Percentiles rank a stretch among this genome's conserved stretches.
These are phyloP conservation scores for Ophiocordyceps australis DNA, from an alignment of 2,329 filamentous ascomycete genomes.

Conservation along the genomic window DNA sequence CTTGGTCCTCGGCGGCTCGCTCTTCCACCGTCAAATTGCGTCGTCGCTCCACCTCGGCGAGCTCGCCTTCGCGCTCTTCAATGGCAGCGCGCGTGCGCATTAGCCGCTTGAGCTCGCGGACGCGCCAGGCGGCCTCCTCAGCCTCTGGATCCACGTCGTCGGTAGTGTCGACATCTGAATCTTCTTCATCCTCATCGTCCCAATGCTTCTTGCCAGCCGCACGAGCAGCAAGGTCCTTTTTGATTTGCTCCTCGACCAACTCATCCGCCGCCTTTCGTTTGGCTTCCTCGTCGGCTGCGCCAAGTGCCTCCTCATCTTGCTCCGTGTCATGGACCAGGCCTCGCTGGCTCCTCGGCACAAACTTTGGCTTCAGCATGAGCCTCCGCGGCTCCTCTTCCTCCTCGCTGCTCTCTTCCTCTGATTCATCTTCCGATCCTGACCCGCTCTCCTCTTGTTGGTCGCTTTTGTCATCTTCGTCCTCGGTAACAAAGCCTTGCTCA, in stretches of 20 bases:
- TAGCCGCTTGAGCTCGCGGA: constrained; percentile 77
- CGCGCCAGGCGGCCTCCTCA: constrained; percentile 82
- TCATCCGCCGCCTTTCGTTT: constrained; percentile 56
- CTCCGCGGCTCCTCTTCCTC: constrained; percentile 38
- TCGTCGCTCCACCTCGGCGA: constrained; percentile 76
- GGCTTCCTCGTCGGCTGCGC: constrained; percentile 39
- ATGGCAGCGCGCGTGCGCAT: constrained; percentile 76
- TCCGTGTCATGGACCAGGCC: constrained; percentile 12
- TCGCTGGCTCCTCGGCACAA: constrained; percentile 41
- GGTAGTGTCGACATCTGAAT: constrained; percentile 69
- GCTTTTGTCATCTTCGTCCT: constrained; percentile 27
- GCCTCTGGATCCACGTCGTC: constrained; percentile 76
- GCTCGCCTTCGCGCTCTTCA: constrained; percentile 66
- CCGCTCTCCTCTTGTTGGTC: constrained; percentile 12
- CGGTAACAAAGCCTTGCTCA: constrained; percentile 47
- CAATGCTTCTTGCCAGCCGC: constrained; percentile 67
- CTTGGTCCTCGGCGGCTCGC: constrained; percentile 68
- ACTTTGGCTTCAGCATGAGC: constrained; percentile 44
- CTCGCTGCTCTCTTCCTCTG: constrained; percentile 23
- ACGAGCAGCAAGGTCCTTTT: constrained; percentile 59
- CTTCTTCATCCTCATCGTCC: constrained; percentile 59
- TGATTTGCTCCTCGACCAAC: constrained; percentile 76
- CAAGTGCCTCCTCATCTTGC: constrained; percentile 15
- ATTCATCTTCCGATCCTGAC: constrained; percentile 15
- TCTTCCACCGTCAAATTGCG: constrained; percentile 77